Conservation (phyloP, 2,329 filamentous ascomycete species). For the Xylaria sp. region DNA sequence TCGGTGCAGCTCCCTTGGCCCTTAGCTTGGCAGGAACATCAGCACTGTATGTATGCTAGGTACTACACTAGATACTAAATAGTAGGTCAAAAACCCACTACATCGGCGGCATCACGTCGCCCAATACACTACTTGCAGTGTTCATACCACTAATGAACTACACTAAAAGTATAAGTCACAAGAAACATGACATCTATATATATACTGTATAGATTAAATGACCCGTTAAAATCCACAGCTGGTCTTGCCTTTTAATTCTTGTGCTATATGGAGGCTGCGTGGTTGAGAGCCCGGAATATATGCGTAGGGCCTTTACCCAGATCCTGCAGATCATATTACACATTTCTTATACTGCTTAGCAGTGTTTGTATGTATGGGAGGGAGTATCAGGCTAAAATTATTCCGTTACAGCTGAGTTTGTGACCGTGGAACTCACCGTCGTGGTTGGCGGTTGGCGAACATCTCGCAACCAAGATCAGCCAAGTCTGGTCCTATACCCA, state of each 20-base stretch:
- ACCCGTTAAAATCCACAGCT: background rate
- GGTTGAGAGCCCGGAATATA: background rate
- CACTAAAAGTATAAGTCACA: background rate
- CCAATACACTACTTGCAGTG: background rate
- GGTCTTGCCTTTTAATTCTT: background rate
- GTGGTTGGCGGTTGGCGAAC: constrained; percentile 17
- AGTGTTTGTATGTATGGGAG: background rate
- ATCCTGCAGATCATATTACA: background rate
- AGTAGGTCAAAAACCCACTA: background rate
- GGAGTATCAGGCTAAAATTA: constrained; percentile 30
- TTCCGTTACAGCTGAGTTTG: constrained; percentile 26
- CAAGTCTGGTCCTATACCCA: background rate
- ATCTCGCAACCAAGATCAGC: constrained; percentile 28
- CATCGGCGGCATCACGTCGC: background rate
- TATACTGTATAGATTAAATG: background rate
- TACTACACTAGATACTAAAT: no score
- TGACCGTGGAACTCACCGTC: background rate
- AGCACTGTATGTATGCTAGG: background rate
- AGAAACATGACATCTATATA: background rate
- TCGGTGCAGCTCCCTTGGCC: background rate
- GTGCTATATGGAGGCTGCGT: background rate
- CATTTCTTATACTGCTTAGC: background rate
- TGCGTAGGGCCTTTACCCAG: background rate
- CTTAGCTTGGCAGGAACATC: background rate
- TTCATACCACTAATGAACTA: background rate